These are phyloP conservation scores for Metschnikowia gruessii DNA, from an alignment of 805 yeast species.

Conservation along the genomic window DNA sequence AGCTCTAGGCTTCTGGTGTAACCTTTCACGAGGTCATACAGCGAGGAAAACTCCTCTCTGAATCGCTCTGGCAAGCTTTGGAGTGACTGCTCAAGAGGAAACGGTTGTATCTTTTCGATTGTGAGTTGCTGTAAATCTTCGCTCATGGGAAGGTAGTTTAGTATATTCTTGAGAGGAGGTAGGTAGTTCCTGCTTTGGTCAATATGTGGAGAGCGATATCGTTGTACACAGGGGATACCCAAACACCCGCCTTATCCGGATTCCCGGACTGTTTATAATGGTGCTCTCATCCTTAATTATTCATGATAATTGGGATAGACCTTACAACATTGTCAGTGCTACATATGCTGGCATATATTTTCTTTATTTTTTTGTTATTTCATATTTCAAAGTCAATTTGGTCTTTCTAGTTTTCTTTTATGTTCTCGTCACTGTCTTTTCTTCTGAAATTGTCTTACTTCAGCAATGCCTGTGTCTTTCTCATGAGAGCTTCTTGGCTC, in stretches of 20 bases:
- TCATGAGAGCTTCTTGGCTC: conserved; percentile 3
- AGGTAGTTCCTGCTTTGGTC: no score
- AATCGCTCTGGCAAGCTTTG: conserved; percentile 29
- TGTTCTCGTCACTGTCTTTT: background rate
- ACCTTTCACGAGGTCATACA: conserved; percentile 28
- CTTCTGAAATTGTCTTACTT: background rate
- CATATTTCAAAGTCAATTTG: no score
- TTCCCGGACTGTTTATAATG: no score
- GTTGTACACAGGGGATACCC: no score
- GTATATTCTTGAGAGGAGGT: no score
- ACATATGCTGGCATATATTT: no score
- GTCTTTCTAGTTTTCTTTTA: background rate
- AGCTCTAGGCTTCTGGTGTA: conserved; percentile 24
- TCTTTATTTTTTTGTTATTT: no score
- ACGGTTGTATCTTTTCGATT: conserved; percentile 13
- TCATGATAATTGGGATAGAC: no score
- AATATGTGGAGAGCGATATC: no score
- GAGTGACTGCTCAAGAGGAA: conserved; percentile 31
- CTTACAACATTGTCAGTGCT: no score
- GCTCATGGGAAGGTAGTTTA: background rate
- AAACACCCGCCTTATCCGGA: no score
- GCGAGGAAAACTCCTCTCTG: conserved; percentile 26
- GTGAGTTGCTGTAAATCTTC: conserved; percentile 2
- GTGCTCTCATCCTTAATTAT: no score
- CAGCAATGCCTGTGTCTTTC: background rate